phyloP scores from a whole-genome alignment of 257 asterid genomes.

The Nyctanthes arbortristis region DNA sequence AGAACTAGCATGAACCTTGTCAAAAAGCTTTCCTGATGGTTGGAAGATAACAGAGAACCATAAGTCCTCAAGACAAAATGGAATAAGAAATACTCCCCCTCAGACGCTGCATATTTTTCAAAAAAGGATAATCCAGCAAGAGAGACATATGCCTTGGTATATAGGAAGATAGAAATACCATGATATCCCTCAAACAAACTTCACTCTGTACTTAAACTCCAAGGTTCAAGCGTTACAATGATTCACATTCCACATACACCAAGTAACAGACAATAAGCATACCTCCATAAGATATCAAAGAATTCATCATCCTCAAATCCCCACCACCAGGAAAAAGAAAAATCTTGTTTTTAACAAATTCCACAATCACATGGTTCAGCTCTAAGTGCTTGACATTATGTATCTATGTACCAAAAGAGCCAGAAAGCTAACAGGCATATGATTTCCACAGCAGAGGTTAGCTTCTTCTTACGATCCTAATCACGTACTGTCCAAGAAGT shows the following conservation, averaged over 20 bases:
- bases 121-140: background rate
- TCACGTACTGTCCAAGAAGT: background rate
- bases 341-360: background rate
- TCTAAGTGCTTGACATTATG: background rate
- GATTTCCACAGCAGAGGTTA: background rate
- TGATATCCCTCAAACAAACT: background rate
- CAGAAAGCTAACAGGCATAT: background rate
- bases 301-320: background rate
- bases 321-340: background rate
- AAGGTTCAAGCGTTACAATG: background rate
- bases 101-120: background rate
- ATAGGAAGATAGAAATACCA: background rate
- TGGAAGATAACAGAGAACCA: background rate
- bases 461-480: background rate
- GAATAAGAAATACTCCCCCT: background rate
- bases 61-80: background rate
- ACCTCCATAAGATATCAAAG: background rate
- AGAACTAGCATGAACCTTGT: background rate
- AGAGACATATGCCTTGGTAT: background rate
- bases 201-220: background rate
- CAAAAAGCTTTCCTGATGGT: background rate
- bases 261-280: background rate
- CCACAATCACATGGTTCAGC: background rate
- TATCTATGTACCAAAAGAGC: background rate
- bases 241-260: background rate